These are phyloP conservation scores for Eremothecium sinecaudum DNA, from an alignment of 1,139 yeast species.

Conservation along the genomic window DNA sequence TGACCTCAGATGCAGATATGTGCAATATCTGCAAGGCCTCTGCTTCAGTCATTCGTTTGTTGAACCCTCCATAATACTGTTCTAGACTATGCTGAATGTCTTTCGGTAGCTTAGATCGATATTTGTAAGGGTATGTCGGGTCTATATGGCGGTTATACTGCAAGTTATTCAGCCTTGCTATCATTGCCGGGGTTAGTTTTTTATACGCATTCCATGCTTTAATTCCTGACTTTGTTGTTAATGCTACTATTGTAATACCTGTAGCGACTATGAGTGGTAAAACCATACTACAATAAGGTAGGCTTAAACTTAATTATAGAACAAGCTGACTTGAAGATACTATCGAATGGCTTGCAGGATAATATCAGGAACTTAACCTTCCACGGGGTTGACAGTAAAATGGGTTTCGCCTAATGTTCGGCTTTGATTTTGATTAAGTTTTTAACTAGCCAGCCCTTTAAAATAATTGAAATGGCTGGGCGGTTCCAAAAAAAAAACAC, in stretches of 20 bases:
- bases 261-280: conserved; percentile 25
- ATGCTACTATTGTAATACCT: conserved; percentile 23
- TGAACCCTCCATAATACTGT: conserved; percentile 63
- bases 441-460: no score
- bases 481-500: no score
- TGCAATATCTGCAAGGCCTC: conserved; percentile 77
- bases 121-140: conserved; percentile 9
- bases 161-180: conserved; percentile 24
- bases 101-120: conserved; percentile 11
- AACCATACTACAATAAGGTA: no score
- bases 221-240: conserved; percentile 21
- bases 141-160: no score
- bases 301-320: no score
- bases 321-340: no score
- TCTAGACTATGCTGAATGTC: conserved; percentile 11
- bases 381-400: no score
- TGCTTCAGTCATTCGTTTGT: conserved; percentile 71
- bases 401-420: no score
- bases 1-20: conserved; percentile 38
- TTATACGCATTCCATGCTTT: conserved; percentile 26
- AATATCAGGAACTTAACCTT: no score
- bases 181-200: conserved; percentile 21
- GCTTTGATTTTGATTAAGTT: no score
- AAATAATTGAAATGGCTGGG: no score
- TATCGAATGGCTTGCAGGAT: no score